phyloP scores from a whole-genome alignment of 768 basidiomycete genomes.

The Amanita jacksonii region DNA sequence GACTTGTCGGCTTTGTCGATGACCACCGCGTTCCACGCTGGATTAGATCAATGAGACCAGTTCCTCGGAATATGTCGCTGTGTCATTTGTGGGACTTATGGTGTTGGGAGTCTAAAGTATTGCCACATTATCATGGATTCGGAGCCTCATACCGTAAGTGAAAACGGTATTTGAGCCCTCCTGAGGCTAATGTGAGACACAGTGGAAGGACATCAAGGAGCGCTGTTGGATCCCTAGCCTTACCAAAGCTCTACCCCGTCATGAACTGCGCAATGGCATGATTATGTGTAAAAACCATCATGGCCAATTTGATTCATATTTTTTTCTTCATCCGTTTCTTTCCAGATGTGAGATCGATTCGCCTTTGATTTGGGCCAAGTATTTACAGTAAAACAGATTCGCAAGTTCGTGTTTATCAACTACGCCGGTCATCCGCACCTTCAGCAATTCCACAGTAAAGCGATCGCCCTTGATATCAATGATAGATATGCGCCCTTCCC shows the following conservation, averaged over 20 bases:
- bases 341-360: constrained; percentile 1
- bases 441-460: constrained; percentile 22
- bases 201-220: neutral
- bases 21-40: constrained; percentile 1
- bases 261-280: too few species aligned
- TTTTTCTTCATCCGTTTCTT: constrained; percentile 1
- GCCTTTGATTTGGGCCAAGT: constrained; percentile 7
- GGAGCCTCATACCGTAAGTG: neutral
- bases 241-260: neutral
- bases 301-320: neutral
- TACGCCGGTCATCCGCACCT: neutral
- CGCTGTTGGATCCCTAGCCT: neutral
- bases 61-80: constrained; percentile 1
- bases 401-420: constrained; percentile 21
- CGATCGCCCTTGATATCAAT: constrained; percentile 23
- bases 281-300: constrained; percentile 4
- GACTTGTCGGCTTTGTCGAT: neutral
- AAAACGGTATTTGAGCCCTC: too few species aligned
- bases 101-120: neutral
- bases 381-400: constrained; percentile 14
- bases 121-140: constrained; percentile 2
- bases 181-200: constrained; percentile 6
- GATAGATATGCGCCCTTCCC: too few species aligned
- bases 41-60: constrained; percentile 4
- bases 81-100: neutral